Evolutionary conservation across 1,139 yeast species (phyloP), one percentile per base, ranked within the genome.

Genomic region (Saccharomyces hybrid): DNA sequence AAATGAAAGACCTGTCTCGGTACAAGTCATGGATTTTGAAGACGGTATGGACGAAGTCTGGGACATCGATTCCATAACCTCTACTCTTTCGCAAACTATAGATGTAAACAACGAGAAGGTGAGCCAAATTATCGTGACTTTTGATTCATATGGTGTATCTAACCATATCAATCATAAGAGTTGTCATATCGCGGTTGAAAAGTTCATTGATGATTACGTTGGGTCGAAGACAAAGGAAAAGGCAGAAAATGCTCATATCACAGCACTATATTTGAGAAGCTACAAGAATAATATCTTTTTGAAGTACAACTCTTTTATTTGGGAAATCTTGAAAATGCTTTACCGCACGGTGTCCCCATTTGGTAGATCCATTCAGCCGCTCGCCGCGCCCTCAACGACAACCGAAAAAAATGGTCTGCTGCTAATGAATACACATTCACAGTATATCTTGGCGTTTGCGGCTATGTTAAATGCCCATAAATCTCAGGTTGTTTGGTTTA

Each of bases 401-500:
- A 29, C 48, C 56, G 14, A 42, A 4, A 38, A 41, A 7, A 16
- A 31, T 5, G 13, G 14, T 3, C 42, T 61, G 1, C 25, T 54
- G 8, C 56, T 66, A 25, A 54, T 62, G n/a, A 65, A 58, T 44
- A 56, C 60, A 61, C 75, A 83, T 60, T 78, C 82, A 56, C 79
- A 82, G 72, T 78, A 84, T 63, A 75, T 85, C 51, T 74, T 80
- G 7, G 77, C 84, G 41, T 75, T 83, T 55, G 79, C 86, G 0
- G 88, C 97, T 3, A 90, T 93, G 97, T 74, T 84, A 3, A 78
- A 78, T 61, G 96, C 88, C 3, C 98, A 93, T 71, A 77, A 76
- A 60, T 84, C 96, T 3, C 99, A 93, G 70, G 87, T 93, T 89
- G 91, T 85, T 11, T 93, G 98, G 98, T 93, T 86, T 70, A 78